A percentile compares a stretch with the other conserved stretches of the same genome.
These are phyloP conservation scores for Ophiostoma ips DNA, from an alignment of 2,329 filamentous ascomycete genomes.

Conservation along the genomic window DNA sequence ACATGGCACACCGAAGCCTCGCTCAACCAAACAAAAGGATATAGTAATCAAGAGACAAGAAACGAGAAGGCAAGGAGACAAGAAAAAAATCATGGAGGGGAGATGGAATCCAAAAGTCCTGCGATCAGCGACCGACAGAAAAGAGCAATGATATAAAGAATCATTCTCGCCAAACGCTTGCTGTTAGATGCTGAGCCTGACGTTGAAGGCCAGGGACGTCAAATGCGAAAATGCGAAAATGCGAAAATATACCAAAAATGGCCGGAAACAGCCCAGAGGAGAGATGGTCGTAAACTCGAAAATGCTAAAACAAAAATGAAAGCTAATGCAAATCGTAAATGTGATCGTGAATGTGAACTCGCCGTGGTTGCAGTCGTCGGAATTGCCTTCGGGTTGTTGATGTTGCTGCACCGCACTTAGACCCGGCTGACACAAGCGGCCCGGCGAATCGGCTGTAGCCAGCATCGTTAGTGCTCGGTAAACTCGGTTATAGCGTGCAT, in stretches of 20 bases:
- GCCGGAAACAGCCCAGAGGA: too few species aligned
- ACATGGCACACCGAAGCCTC: too few species aligned
- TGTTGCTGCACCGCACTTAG: too few species aligned
- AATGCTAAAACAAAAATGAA: not conserved
- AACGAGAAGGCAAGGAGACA: too few species aligned
- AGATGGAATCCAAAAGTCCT: not conserved
- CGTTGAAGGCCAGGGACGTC: too few species aligned
- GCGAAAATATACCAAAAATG: not conserved
- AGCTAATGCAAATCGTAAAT: not conserved
- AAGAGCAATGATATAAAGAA: not conserved
- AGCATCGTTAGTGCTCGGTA: slow-evolving; percentile 6
- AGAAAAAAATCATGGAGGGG: not conserved
- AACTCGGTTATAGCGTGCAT: slow-evolving; percentile 9
- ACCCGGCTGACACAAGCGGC: slow-evolving; percentile 1
- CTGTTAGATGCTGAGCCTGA: too few species aligned
- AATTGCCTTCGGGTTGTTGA: too few species aligned
- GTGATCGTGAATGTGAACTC: not conserved
- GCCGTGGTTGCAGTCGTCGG: too few species aligned
- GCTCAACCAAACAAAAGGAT: too few species aligned
- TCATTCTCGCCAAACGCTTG: too few species aligned
- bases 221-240: not conserved
- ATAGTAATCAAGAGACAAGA: too few species aligned
- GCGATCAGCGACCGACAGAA: too few species aligned
- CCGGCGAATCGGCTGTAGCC: not conserved
- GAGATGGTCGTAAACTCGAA: not conserved